Evolutionary conservation across 1,139 yeast species (phyloP), one percentile per base, ranked within the genome.

Genomic region (Hemisphaericaspora lyxosophila): DNA sequence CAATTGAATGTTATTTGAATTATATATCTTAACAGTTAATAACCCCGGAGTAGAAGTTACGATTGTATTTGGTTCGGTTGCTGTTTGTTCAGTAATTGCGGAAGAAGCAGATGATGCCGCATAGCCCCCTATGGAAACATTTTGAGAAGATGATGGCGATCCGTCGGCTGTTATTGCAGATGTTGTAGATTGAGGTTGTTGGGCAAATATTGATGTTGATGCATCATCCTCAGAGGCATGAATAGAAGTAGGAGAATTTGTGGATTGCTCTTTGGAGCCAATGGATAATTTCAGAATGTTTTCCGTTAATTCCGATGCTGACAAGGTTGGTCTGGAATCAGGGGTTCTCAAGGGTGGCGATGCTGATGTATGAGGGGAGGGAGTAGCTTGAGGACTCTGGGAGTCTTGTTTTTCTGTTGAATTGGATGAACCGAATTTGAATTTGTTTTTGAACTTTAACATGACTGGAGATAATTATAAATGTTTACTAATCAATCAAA

Each of bases 21-120:
- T 73, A 54, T 83, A 81, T 23, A 85, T 73, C 47, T 84, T 82
- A 19, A 85, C 84, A 0, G 86, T 81, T 39, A 85, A 67, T 20
- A 85, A 60, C 0, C 94, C 95, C 0, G 94, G 92, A 37, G 62
- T 60, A 14, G 60, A 36, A 16, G 42, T 14, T 4, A 38, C n/a
- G 7, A 38, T 27, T 5, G 46, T 25, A 6, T 29, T 20, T 7
- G 42, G 30, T 13, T 31, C 37, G 12, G 24, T 13, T 23, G 28
- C 24, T 26, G 25, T 38, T 35, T 26, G 31, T 32, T 14, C 29
- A 35, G 23, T 15, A 17, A 24, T 39, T 16, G 32, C 39, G 13
- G 34, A 15, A 7, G 44, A 36, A 9, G 29, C 28, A 6, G 35
- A 26, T 7, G 32, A 17, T 3, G 47, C 33, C 3, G 35, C 34